A percentile compares a stretch with the other conserved stretches of the same genome.
Conservation (phyloP, 768 basidiomycete genomes). For the Imleria badia region DNA sequence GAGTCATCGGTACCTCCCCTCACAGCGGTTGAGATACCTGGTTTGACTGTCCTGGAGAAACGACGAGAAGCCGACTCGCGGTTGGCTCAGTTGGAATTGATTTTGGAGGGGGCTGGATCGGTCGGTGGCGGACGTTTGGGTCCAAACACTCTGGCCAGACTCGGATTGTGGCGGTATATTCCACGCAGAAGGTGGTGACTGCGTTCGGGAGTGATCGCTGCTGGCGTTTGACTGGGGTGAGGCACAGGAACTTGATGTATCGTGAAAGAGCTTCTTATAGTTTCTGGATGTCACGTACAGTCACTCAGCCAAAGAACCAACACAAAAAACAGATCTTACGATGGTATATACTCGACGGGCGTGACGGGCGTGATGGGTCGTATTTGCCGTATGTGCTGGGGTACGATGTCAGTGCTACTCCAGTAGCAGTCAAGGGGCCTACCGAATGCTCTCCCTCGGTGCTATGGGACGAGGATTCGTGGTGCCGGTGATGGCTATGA, state of each 20-base stretch:
- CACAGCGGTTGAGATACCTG: constrained; percentile 41
- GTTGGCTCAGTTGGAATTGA: constrained; percentile 41
- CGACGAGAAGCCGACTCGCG: constrained; percentile 58
- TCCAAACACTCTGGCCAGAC: constrained; percentile 29
- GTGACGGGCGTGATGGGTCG: constrained; percentile 37
- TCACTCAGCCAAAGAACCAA: constrained; percentile 11
- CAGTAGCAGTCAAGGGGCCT: constrained; percentile 9
- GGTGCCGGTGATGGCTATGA: constrained; percentile 29
- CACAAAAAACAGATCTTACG: constrained; percentile 25
- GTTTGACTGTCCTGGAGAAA: constrained; percentile 54
- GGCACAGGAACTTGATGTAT: constrained; percentile 30
- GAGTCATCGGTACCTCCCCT: constrained; percentile 13
- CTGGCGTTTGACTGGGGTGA: constrained; percentile 35
- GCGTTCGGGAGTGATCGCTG: constrained; percentile 49
- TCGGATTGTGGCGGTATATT: constrained; percentile 39
- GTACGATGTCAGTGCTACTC: constrained; percentile 12
- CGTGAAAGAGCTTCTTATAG: constrained; percentile 34
- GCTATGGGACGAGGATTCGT: constrained; percentile 23
- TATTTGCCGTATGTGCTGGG: constrained; percentile 31
- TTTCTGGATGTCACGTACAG: constrained; percentile 20
- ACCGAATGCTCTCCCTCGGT: constrained; percentile 31
- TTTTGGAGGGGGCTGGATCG: constrained; percentile 37
- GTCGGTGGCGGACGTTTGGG: constrained; percentile 23
- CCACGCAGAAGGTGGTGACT: constrained; percentile 45
- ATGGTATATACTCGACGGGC: constrained; percentile 33